phyloP scores from a whole-genome alignment of 805 yeast genomes.

The Zygoascus bituminiphila region DNA sequence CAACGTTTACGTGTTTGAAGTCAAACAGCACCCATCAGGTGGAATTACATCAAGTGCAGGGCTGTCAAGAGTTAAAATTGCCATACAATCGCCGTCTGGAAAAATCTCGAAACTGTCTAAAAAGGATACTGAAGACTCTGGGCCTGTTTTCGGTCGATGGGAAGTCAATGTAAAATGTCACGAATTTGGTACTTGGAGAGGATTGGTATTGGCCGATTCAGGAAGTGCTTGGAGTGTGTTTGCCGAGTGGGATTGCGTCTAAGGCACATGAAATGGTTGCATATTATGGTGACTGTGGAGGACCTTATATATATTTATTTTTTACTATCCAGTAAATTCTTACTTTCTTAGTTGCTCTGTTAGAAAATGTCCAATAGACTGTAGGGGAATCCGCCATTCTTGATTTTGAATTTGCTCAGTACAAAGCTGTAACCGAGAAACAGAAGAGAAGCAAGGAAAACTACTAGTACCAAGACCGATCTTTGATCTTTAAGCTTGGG shows the following conservation, averaged over 20 bases:
- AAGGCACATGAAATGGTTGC: constrained; percentile 5
- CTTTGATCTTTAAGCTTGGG: constrained; percentile 41
- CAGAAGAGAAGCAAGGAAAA: constrained; percentile 37
- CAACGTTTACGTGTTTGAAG: constrained; percentile 55
- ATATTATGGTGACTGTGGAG: not conserved
- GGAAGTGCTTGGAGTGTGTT: constrained; percentile 79
- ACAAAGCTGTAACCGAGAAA: constrained; percentile 56
- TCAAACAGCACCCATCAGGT: constrained; percentile 54
- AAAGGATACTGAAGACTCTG: constrained; percentile 33
- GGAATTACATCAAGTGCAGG: constrained; percentile 36
- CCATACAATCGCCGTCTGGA: constrained; percentile 80
- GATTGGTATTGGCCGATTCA: constrained; percentile 68
- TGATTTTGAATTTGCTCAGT: constrained; percentile 57
- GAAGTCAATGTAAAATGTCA: constrained; percentile 50
- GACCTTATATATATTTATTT: not conserved
- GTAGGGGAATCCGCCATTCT: constrained; percentile 73
- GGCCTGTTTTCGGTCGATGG: constrained; percentile 36
- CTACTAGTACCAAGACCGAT: constrained; percentile 42
- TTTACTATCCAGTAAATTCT: not conserved
- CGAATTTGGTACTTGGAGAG: constrained; percentile 79
- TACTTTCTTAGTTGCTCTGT: not conserved
- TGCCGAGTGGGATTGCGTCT: constrained; percentile 77
- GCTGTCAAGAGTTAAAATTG: constrained; percentile 46
- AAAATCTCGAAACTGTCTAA: constrained; percentile 53
- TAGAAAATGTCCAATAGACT: constrained; percentile 36